Evolutionary conservation across 768 basidiomycete genomes (phyloP).

Genomic region (Lanmaoa pseudosensibilis): DNA sequence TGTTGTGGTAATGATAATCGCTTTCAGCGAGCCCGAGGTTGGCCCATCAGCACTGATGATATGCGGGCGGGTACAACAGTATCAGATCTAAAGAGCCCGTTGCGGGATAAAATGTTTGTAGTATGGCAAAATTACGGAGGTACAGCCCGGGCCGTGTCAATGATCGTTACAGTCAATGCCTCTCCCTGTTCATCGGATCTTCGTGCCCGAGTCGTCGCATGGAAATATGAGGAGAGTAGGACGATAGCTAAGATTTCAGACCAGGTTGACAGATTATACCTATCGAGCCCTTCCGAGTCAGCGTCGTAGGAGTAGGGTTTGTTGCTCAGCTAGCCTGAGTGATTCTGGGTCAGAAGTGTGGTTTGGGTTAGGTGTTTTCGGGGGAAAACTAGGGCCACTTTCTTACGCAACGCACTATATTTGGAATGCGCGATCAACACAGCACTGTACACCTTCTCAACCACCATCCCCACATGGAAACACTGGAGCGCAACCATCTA

Average conservation of each 20-base stretch:
- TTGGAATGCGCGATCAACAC: neutral
- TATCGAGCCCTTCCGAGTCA: too few species aligned
- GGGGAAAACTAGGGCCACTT: neutral
- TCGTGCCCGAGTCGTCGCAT: neutral
- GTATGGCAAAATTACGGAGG: too few species aligned
- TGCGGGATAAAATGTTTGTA: too few species aligned
- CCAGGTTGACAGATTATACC: neutral
- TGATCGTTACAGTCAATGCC: neutral
- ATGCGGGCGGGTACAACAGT: too few species aligned
- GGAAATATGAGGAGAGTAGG: neutral
- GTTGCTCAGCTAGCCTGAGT: too few species aligned
- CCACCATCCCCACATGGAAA: constrained; percentile 3
- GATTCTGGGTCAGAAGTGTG: neutral
- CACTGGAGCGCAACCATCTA: neutral
- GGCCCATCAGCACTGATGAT: neutral
- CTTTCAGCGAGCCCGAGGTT: neutral
- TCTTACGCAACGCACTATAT: neutral
- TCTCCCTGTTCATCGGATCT: neutral
- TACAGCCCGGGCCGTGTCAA: too few species aligned
- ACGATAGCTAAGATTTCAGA: neutral
- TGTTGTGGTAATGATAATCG: neutral
- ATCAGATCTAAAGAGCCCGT: too few species aligned
- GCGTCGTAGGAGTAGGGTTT: too few species aligned
- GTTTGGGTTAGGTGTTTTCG: neutral
- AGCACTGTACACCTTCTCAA: neutral